Evolutionary conservation across 495 filamentous ascomycete species (phyloP), one percentile per base, ranked within the genome.

Genomic region (Talaromyces stipitatus): DNA sequence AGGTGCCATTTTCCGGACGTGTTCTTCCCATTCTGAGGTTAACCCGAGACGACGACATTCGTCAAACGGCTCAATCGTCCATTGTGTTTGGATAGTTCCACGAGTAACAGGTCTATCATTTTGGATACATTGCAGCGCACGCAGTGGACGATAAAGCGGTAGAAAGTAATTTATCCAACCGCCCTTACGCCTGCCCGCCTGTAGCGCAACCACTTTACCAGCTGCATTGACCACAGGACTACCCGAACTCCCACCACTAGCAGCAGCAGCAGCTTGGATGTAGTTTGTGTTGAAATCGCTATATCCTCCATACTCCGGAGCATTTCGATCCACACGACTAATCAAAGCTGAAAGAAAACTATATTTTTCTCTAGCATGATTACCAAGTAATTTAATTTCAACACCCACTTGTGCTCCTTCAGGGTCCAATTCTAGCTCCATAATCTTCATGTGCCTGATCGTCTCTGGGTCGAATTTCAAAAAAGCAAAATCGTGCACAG

Each of bases 261-360:
- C 94, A 6, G 94, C 92, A 26, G 94, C 94, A 12, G 92, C 95
- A 58, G 94, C 94, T 77, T 99, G 94, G 60, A 97, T 97, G 71
- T 99, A 99, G 70, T 96, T 97, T 30, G 94, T 98, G 67, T 98
- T 99, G 78, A 99, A 99, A 66, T 99, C 94, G 70, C 92, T 92
- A 70, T 99, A 99, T 2, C 94, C 94, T 59, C 97, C 92, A 62
- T 99, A 99, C 62, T 99, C 94, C 6, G 94, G 94, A 4, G 94
- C 94, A 70, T 99, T 99, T 53, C 94, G 82, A 63, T 99, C 94
- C 57, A 97, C 74, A 57, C 94, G 82, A 77, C 90, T 95, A 66
- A 99, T 99, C 27, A 99, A 91, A 60, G 95, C 94, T 11, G 95
- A 97, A 32, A 97, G 77, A 64, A 99, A 97, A 73, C 91, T 96